Conservation (phyloP, 2,329 filamentous ascomycete genomes). For the Clarireedia monteithiana region DNA sequence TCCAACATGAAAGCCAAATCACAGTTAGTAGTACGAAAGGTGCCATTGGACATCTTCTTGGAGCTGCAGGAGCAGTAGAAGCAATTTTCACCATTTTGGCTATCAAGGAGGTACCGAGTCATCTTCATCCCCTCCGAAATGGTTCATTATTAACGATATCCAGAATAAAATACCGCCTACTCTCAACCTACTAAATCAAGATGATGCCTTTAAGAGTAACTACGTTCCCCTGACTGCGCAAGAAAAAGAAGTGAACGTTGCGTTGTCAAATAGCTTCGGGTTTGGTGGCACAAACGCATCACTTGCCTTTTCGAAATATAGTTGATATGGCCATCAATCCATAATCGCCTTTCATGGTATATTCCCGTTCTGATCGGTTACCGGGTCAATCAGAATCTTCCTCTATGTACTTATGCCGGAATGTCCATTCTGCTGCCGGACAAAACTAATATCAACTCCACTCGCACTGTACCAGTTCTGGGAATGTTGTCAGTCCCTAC, state of each 20-base stretch:
- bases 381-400: neutral
- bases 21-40: constrained; percentile 93
- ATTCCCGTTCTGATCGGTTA: neutral
- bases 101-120: constrained; percentile 60
- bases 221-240: constrained; percentile 72
- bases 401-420: neutral
- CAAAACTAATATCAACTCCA: constrained; percentile 11
- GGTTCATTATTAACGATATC: constrained; percentile 2
- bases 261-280: constrained; percentile 91
- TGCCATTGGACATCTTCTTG: constrained; percentile 82
- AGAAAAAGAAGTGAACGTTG: constrained; percentile 60
- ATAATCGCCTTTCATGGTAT: neutral
- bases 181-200: constrained; percentile 65
- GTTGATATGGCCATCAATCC: neutral
- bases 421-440: constrained; percentile 4
- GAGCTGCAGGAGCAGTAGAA: constrained; percentile 85
- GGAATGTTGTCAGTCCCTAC: constrained; percentile 13
- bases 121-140: neutral
- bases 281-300: constrained; percentile 96
- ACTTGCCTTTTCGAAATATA: constrained; percentile 56
- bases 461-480: constrained; percentile 15
- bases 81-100: constrained; percentile 78
- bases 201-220: constrained; percentile 69
- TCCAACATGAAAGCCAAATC: constrained; percentile 51
- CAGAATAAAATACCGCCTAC: constrained; percentile 80